phyloP scores from a whole-genome alignment of 1,284 basidiomycete genomes.

The Ustilago crameri region DNA sequence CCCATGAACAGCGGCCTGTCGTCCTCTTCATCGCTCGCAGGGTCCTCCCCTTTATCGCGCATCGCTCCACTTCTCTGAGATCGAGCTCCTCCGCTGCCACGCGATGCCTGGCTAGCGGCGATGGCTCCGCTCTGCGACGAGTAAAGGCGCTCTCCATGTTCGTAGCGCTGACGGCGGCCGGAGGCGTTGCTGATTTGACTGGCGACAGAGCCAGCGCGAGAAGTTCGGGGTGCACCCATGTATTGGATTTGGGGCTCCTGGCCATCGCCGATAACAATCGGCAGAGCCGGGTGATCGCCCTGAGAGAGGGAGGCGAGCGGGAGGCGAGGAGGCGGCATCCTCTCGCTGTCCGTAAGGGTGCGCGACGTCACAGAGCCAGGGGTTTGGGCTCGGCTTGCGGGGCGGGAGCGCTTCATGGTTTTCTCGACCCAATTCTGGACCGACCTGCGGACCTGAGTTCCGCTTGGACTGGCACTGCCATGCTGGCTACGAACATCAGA shows the following conservation, averaged over 20 bases:
- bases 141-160: too few species aligned
- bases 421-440: neutral
- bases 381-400: neutral
- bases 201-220: conserved; percentile 7
- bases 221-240: neutral
- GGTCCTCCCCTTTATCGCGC: neutral
- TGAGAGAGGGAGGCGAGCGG: neutral
- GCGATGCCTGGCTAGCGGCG: too few species aligned
- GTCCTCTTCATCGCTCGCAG: too few species aligned
- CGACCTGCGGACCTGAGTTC: too few species aligned
- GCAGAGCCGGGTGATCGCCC: neutral
- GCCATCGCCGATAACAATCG: conserved; percentile 13
- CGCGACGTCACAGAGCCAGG: neutral
- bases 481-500: neutral
- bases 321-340: conserved; percentile 7
- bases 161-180: too few species aligned
- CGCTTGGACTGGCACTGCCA: neutral
- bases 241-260: neutral
- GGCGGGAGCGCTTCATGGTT: neutral
- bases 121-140: too few species aligned
- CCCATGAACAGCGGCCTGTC: too few species aligned
- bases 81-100: too few species aligned
- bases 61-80: neutral
- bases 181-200: neutral
- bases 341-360: neutral